Conservation (phyloP, 768 basidiomycete species). For the Leccinum variicolor region DNA sequence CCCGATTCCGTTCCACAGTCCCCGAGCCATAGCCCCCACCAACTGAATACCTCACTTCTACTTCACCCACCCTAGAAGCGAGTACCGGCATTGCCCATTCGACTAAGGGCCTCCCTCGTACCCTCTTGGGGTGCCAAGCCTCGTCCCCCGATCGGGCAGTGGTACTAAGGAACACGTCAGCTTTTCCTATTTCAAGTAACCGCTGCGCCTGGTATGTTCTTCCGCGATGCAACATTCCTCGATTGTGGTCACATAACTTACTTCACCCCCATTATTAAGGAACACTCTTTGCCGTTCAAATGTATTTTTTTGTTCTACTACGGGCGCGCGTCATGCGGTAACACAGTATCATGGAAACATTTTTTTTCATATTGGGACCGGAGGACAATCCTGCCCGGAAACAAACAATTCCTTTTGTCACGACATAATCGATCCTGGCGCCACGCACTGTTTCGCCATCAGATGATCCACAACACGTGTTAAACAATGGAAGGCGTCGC, state of each 20-base stretch:
- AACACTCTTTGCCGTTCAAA: conserved; percentile 21
- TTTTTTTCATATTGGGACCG: conserved; percentile 29
- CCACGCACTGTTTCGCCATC: conserved; percentile 17
- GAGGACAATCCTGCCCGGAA: conserved; percentile 20
- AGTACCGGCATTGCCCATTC: conserved; percentile 29
- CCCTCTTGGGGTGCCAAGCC: conserved; percentile 21
- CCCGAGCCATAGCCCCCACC: conserved; percentile 29
- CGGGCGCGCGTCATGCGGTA: conserved; percentile 21
- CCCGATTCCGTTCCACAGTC: conserved; percentile 32
- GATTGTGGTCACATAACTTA: conserved; percentile 24
- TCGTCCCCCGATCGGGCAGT: conserved; percentile 16
- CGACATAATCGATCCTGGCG: conserved; percentile 16
- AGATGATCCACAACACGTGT: conserved; percentile 29
- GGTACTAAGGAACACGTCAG: conserved; percentile 12
- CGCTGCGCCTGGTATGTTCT: conserved; percentile 27
- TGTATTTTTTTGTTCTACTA: conserved; percentile 23
- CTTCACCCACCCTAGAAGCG: conserved; percentile 19
- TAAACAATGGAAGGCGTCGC: conserved; percentile 30
- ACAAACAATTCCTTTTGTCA: conserved; percentile 22
- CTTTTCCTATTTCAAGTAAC: conserved; percentile 17
- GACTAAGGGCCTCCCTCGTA: conserved; percentile 26
- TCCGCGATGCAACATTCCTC: conserved; percentile 24
- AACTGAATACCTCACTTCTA: conserved; percentile 13
- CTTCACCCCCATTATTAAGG: conserved; percentile 31
- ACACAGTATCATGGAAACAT: conserved; percentile 23